Percentiles rank a stretch among this genome's conserved stretches.
Evolutionary conservation across 2,329 filamentous ascomycete species (phyloP).

Genomic region (Plectosphaerella sp.): DNA sequence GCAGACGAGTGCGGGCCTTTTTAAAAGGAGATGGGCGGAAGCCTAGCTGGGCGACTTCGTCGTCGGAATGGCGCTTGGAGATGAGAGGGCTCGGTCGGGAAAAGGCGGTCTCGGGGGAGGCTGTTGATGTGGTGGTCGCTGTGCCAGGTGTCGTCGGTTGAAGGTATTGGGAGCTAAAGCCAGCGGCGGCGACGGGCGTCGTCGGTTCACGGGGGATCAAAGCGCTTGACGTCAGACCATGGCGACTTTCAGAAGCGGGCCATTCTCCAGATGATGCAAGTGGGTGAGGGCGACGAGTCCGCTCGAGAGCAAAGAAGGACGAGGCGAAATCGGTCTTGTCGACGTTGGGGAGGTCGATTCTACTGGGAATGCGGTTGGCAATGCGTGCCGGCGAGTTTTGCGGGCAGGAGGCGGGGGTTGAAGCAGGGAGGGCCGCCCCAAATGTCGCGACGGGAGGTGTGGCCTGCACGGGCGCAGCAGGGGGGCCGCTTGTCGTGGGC

Average conservation of each 20-base stretch:
- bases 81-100: constrained; percentile 8
- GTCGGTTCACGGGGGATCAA: constrained; percentile 6
- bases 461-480: neutral
- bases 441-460: neutral
- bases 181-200: neutral
- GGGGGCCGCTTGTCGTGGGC: neutral
- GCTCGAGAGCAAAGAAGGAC: neutral
- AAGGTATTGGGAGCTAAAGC: constrained; percentile 8
- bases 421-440: constrained; percentile 3
- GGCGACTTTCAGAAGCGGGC: constrained; percentile 17
- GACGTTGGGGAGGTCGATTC: neutral
- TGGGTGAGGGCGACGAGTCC: constrained; percentile 8
- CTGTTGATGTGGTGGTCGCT: neutral
- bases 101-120: constrained; percentile 4
- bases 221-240: constrained; percentile 22
- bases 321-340: constrained; percentile 11
- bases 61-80: constrained; percentile 23
- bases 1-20: constrained; percentile 42
- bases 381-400: neutral
- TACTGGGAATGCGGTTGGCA: too few species aligned
- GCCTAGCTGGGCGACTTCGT: constrained; percentile 7
- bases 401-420: neutral
- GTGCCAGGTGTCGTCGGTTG: constrained; percentile 4
- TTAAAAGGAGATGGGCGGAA: constrained; percentile 30
- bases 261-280: constrained; percentile 6